Conservation (phyloP, 2,329 filamentous ascomycete species). For the Aquanectria penicillioides region DNA sequence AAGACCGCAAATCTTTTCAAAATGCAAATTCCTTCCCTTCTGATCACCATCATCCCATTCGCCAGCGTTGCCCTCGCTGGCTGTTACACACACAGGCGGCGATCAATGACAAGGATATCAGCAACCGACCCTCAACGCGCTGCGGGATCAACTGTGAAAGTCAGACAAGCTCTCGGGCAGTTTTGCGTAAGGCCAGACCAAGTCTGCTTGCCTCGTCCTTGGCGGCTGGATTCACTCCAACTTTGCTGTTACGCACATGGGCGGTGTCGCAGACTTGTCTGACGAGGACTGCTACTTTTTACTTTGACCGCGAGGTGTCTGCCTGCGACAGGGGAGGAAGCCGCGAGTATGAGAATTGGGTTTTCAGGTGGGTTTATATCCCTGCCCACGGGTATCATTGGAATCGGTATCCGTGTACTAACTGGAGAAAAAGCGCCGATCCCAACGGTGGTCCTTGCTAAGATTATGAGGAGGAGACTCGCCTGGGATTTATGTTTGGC, state of each 20-base stretch:
- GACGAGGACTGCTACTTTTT: background rate
- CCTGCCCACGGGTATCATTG: too few relatives aligned
- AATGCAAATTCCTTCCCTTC: background rate
- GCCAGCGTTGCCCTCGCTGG: background rate
- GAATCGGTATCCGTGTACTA: too few relatives aligned
- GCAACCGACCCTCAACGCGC: background rate
- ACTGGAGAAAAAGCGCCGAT: too few relatives aligned
- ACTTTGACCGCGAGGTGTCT: too few relatives aligned
- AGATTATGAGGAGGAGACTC: too few relatives aligned
- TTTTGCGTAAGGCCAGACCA: background rate
- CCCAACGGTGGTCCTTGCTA: too few relatives aligned
- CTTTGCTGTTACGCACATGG: background rate
- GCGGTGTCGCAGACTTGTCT: background rate
- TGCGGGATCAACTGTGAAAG: background rate
- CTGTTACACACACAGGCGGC: too few relatives aligned
- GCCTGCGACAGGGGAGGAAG: too few relatives aligned
- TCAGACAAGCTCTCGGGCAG: background rate
- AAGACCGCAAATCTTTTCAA: background rate
- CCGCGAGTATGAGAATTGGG: too few relatives aligned
- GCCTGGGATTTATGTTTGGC: too few relatives aligned
- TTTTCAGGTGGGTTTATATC: too few relatives aligned
- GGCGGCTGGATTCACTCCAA: background rate
- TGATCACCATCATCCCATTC: background rate
- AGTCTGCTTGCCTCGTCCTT: background rate
- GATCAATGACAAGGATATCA: background rate